phyloP scores from a whole-genome alignment of 768 basidiomycete genomes.

The Kwoniella europaea region DNA sequence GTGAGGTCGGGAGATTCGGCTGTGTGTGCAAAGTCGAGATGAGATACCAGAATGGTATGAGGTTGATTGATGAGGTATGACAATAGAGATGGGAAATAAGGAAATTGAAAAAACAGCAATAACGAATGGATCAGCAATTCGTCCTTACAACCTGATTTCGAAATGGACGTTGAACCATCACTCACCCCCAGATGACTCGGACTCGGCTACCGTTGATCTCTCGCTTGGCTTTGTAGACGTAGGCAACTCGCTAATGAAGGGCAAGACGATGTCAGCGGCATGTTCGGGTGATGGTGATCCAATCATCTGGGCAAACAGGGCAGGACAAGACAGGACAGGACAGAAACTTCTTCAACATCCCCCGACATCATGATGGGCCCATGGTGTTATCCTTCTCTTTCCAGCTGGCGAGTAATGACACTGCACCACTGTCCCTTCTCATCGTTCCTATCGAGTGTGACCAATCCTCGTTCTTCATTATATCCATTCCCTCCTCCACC shows the following conservation, averaged over 20 bases:
- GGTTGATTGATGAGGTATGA: background rate
- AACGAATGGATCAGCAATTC: background rate
- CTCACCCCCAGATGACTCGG: conserved; percentile 91
- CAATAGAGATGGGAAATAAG: background rate
- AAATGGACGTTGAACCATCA: background rate
- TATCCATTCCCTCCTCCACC: background rate
- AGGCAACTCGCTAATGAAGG: conserved; percentile 79
- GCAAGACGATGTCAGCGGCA: too few relatives aligned
- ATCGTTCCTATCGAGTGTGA: background rate
- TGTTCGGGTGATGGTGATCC: too few relatives aligned
- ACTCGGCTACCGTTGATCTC: conserved; percentile 93
- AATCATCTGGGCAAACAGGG: background rate
- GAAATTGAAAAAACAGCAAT: background rate
- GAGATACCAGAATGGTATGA: too few relatives aligned
- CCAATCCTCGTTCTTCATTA: background rate
- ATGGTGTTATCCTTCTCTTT: too few relatives aligned
- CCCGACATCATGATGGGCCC: too few relatives aligned
- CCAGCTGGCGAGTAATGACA: too few relatives aligned
- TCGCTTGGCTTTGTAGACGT: conserved; percentile 95
- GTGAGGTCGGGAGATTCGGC: conserved; percentile 90
- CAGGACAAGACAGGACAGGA: conserved; percentile 12
- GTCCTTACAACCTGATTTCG: background rate
- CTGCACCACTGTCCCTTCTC: too few relatives aligned
- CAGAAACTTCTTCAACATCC: too few relatives aligned
- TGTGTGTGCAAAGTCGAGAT: conserved; percentile 47